A percentile compares a stretch with the other conserved stretches of the same genome.
These are phyloP conservation scores for Sideroxylon spinosum DNA, from an alignment of 179 eudicot species.

Conservation along the genomic window DNA sequence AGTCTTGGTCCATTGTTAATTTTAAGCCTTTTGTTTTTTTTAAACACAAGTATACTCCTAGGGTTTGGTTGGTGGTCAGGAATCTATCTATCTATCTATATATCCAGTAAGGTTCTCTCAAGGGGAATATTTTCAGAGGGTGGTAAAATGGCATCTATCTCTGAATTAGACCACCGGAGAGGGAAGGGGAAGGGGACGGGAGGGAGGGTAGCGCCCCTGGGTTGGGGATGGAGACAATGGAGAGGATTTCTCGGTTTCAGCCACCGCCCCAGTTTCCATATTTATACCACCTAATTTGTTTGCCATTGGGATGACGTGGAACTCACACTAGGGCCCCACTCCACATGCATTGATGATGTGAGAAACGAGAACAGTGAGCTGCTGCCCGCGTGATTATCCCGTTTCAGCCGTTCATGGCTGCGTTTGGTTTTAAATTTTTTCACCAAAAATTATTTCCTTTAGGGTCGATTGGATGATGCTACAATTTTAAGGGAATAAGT, in stretches of 20 bases:
- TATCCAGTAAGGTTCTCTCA: neutral
- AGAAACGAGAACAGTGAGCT: too few relatives aligned
- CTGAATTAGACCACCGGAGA: neutral
- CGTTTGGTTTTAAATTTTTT: too few relatives aligned
- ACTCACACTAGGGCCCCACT: too few relatives aligned
- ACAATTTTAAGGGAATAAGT: too few relatives aligned
- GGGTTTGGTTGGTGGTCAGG: neutral
- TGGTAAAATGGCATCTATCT: neutral
- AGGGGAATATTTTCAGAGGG: neutral
- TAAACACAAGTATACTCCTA: too few relatives aligned
- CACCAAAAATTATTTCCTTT: too few relatives aligned
- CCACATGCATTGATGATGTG: too few relatives aligned
- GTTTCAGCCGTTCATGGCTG: too few relatives aligned
- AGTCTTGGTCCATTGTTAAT: slow-evolving; percentile 10
- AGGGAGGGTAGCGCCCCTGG: neutral
- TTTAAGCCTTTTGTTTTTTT: neutral
- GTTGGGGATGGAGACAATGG: slow-evolving; percentile 18
- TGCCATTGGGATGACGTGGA: neutral
- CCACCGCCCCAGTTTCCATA: neutral
- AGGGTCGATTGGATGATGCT: too few relatives aligned
- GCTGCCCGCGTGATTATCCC: too few relatives aligned
- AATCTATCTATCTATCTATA: neutral
- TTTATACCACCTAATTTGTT: slow-evolving; percentile 4
- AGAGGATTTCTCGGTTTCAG: slow-evolving; percentile 27
- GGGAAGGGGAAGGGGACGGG: slow-evolving; percentile 13